phyloP scores from a whole-genome alignment of 2,329 filamentous ascomycete genomes.

The Cladosporium austrohemisphaericum region DNA sequence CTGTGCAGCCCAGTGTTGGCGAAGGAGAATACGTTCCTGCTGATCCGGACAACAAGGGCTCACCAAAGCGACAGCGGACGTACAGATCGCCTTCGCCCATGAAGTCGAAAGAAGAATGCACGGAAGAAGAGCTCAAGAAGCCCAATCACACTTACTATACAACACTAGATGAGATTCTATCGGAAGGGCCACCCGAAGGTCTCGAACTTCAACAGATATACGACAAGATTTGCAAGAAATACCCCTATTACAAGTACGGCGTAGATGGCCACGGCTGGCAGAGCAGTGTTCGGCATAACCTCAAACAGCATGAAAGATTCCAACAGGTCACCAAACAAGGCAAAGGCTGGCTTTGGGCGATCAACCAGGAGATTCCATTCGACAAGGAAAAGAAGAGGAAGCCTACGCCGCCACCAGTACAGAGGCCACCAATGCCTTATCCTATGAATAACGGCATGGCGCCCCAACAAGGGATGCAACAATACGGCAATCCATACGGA shows the following conservation, averaged over 20 bases:
- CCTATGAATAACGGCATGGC: constrained; percentile 23
- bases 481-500: constrained; percentile 11
- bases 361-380: constrained; percentile 56
- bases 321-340: constrained; percentile 58
- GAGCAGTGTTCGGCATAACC: constrained; percentile 63
- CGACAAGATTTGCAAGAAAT: constrained; percentile 59
- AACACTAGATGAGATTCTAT: constrained; percentile 60
- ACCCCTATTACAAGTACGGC: constrained; percentile 61
- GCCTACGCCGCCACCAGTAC: constrained; percentile 36
- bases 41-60: constrained; percentile 6
- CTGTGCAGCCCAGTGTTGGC: constrained; percentile 5
- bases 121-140: constrained; percentile 70
- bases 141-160: constrained; percentile 61
- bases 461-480: constrained; percentile 18
- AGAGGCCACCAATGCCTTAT: constrained; percentile 18
- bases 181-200: constrained; percentile 51
- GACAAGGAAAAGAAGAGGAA: constrained; percentile 56
- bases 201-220: constrained; percentile 66
- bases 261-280: constrained; percentile 61
- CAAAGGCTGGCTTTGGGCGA: constrained; percentile 62
- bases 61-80: constrained; percentile 45
- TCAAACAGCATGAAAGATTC: constrained; percentile 57
- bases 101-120: constrained; percentile 62
- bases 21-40: constrained; percentile 9
- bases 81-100: constrained; percentile 59